Evolutionary conservation across 768 basidiomycete genomes (phyloP), one percentile per base, ranked within the genome.

Genomic region (Collybia mongolica): DNA sequence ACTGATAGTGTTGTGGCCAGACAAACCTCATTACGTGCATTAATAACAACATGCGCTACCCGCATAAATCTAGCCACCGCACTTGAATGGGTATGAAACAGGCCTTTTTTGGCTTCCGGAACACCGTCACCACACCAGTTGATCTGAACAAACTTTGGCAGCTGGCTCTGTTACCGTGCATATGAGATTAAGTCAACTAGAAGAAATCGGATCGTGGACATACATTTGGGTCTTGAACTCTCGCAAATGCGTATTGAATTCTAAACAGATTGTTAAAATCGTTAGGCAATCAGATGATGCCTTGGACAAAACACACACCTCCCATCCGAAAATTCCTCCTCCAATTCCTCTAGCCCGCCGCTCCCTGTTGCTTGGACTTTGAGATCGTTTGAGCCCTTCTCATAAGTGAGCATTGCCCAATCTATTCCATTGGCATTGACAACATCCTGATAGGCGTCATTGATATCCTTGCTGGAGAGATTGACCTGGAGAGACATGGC

Each of bases 91-190:
- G 84, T 86, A 61, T 92, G 87, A 72, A 96, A 96, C 19, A 97
- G 76, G 6, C 96, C 96, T 66, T 98, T 98, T 69, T 90, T 88
- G 17, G 77, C 76, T 65, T 86, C 92, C 11, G 96, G 96, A 1
- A 98, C 96, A 51, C 96, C 96, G 61, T 96, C 95, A 39, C 96
- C 96, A 58, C 93, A 93, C 95, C 96, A 97, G 60, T 93, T 92
- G 68, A 98, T 88, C 62, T 96, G 90, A 14, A 98, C 93, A 54
- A 95, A 92, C 72, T 97, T 98, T 39, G 86, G 76, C 2, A 98
- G 78, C 53, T 86, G 75, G 61, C 81, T 91, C 89, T 96, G 59
- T 46, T 26, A 7, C 24, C 12, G 11, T 14, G 49, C 43, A 37
- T 47, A 52, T n/a, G 37, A 26, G 29, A 17, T 48, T 17, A 51